Conservation (phyloP, 2,329 filamentous ascomycete genomes). For the Pseudogymnoascus sp. region DNA sequence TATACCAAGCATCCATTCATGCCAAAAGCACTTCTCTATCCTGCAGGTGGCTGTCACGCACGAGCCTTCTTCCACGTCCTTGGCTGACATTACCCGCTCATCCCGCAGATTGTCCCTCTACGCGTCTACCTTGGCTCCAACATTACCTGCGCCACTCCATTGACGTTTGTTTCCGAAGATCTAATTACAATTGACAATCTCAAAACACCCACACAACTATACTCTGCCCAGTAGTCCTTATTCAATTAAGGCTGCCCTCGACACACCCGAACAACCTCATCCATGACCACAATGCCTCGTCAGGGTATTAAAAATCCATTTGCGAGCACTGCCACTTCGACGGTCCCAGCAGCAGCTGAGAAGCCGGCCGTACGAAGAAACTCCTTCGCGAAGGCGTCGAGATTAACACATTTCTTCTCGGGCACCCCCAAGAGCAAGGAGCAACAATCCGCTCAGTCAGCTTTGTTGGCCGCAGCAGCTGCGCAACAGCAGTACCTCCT, state of each 20-base stretch:
- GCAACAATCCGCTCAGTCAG: conserved; percentile 55
- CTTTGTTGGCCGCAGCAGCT: conserved; percentile 50
- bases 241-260: background rate
- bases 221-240: background rate
- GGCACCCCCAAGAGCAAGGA: conserved; percentile 68
- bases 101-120: background rate
- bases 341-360: conserved; percentile 22
- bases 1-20: background rate
- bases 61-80: background rate
- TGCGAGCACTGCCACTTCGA: conserved; percentile 22
- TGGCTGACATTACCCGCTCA: background rate
- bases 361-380: conserved; percentile 37
- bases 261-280: background rate
- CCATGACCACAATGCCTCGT: conserved; percentile 25
- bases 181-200: background rate
- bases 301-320: conserved; percentile 28
- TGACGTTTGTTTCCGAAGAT: background rate
- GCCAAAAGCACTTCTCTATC: background rate
- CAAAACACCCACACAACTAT: background rate
- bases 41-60: background rate
- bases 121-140: background rate
- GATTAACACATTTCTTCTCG: conserved; percentile 76
- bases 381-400: conserved; percentile 61
- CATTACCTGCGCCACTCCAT: background rate
- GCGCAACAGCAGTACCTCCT: conserved; percentile 52